Conservation (phyloP, 352 stramenopile species). For the Phytophthora palmivora region DNA sequence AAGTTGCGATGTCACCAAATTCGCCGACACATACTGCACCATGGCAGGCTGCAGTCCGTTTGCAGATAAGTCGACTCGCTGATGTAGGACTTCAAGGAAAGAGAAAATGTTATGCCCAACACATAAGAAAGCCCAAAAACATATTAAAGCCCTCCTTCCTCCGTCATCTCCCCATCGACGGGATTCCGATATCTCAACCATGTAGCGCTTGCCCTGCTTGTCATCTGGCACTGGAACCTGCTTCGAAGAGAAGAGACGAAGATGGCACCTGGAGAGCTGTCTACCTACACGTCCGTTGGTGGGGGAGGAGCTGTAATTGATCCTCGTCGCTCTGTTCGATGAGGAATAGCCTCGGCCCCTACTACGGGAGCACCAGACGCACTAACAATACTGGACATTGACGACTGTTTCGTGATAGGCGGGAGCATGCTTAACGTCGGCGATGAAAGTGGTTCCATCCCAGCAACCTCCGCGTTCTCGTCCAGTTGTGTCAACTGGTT, state of each 20-base stretch:
- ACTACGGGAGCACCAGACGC: slow-evolving; percentile 25
- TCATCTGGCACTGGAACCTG: slow-evolving; percentile 1
- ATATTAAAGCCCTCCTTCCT: slow-evolving; percentile 43
- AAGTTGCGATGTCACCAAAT: slow-evolving; percentile 86
- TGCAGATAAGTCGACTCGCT: slow-evolving; percentile 85
- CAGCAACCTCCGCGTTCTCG: slow-evolving; percentile 58
- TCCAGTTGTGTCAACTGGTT: slow-evolving; percentile 71
- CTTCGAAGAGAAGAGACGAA: slow-evolving; percentile 22
- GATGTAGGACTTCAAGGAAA: slow-evolving; percentile 17
- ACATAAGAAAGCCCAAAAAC: slow-evolving; percentile 40
- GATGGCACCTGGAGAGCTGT: slow-evolving; percentile 26
- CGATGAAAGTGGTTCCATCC: slow-evolving; percentile 72
- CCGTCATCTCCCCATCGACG: slow-evolving; percentile 29
- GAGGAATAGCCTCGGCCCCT: slow-evolving; percentile 31
- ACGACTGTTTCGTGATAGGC: slow-evolving; percentile 60
- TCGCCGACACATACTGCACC: slow-evolving; percentile 85
- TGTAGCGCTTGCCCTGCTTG: too few relatives aligned
- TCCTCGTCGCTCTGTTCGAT: slow-evolving; percentile 57
- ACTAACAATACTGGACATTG: slow-evolving; percentile 44
- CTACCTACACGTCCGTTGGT: slow-evolving; percentile 41
- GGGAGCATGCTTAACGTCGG: slow-evolving; percentile 83
- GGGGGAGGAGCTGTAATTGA: slow-evolving; percentile 45
- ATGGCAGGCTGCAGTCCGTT: slow-evolving; percentile 89
- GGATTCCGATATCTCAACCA: too few relatives aligned
- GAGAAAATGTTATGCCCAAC: slow-evolving; percentile 24